These are phyloP conservation scores for Perilla frutescens DNA, from an alignment of 257 asterid genomes.

Conservation along the genomic window DNA sequence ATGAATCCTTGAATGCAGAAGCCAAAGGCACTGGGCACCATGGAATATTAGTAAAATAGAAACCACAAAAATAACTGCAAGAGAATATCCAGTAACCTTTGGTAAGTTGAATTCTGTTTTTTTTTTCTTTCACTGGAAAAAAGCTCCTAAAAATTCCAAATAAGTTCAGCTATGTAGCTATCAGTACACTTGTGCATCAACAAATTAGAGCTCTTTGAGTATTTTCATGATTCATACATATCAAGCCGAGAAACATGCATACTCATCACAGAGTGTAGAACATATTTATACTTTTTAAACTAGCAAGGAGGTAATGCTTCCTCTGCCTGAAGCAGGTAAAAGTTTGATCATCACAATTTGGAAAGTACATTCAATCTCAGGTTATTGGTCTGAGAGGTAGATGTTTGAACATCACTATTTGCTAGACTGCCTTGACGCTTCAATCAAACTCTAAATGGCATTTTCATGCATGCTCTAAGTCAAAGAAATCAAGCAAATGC, in stretches of 20 bases:
- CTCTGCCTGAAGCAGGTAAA: not conserved
- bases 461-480: slow-evolving; percentile 18
- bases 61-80: not conserved
- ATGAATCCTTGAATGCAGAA: slow-evolving; percentile 5
- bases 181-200: not conserved
- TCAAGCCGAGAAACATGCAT: not conserved
- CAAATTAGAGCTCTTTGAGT: not conserved
- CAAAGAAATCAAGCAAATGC: slow-evolving; percentile 12
- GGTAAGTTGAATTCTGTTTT: not conserved
- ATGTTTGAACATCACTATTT: not conserved
- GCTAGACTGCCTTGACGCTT: not conserved
- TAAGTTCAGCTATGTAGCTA: not conserved
- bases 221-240: not conserved
- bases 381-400: not conserved
- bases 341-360: not conserved
- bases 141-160: not conserved
- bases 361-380: not conserved
- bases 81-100: not conserved
- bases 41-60: not conserved
- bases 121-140: not conserved
- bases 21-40: not conserved
- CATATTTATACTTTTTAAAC: too few species aligned
- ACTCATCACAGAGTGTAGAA: not conserved
- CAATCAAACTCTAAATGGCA: slow-evolving; percentile 12
- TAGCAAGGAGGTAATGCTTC: not conserved